These are phyloP conservation scores for Xanthoparmelia taractica DNA, from an alignment of 495 filamentous ascomycete genomes.

Conservation along the genomic window DNA sequence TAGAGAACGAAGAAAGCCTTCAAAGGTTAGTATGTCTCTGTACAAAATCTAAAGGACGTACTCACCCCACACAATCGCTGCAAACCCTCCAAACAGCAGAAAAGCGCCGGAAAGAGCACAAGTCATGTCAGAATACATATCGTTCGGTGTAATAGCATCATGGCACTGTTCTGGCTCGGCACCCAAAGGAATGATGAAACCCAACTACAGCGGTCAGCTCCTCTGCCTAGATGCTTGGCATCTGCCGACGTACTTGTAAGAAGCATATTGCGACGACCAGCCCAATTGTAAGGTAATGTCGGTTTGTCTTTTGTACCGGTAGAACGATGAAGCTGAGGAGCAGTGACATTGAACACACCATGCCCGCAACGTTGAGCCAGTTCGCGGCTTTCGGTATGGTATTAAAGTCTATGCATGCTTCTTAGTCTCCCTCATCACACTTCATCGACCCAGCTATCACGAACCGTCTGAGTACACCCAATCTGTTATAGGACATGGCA, in stretches of 20 bases:
- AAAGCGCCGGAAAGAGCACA: slow-evolving; percentile 88
- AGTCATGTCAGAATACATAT: slow-evolving; percentile 71
- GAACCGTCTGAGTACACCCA: slow-evolving; percentile 69
- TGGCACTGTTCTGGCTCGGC: slow-evolving; percentile 74
- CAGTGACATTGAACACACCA: slow-evolving; percentile 65
- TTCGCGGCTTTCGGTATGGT: slow-evolving; percentile 57
- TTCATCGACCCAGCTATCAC: not conserved
- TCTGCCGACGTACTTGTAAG: slow-evolving; percentile 59
- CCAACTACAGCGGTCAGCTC: slow-evolving; percentile 48
- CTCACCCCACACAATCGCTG: slow-evolving; percentile 71
- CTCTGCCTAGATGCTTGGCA: slow-evolving; percentile 13
- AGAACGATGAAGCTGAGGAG: slow-evolving; percentile 75
- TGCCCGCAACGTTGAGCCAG: slow-evolving; percentile 70
- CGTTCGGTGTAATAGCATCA: slow-evolving; percentile 85
- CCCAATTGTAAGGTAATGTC: slow-evolving; percentile 87
- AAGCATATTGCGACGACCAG: slow-evolving; percentile 64
- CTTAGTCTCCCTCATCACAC: not conserved
- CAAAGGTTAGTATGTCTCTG: not conserved
- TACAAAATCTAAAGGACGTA: not conserved
- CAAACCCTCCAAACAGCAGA: slow-evolving; percentile 75
- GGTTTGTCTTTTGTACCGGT: slow-evolving; percentile 80
- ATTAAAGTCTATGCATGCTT: slow-evolving; percentile 48
- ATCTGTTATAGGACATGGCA: slow-evolving; percentile 80
- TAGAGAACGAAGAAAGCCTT: slow-evolving; percentile 77
- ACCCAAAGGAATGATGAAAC: slow-evolving; percentile 85